Evolutionary conservation across 345 rosid genomes (phyloP), one percentile per base, ranked within the genome.

Genomic region (Euclidium syriacum): DNA sequence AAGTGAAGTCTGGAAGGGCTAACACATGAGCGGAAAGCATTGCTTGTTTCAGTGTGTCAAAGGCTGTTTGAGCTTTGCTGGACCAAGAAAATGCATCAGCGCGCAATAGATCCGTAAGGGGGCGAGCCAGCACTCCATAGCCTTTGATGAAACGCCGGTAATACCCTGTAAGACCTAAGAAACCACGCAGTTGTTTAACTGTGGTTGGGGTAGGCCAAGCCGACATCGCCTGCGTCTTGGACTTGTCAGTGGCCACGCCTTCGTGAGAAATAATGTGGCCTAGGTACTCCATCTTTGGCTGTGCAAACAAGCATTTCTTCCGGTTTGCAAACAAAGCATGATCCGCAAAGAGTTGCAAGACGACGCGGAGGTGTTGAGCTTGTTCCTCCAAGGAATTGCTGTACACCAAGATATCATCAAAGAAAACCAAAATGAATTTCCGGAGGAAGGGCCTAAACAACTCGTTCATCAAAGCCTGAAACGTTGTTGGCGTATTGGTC

Each of bases 31-130:
- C 14, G 0, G 4, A 0, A 1, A 2, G 0, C 48, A 42, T 42
- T 0, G 20, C 12, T 1, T 0, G 0, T 1, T 42, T 42, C 6
- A 18, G 0, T 6, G 0, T 1, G 0, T 42, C 25, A 4, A 42
- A 19, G 0, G 48, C 24, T 0, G 3, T 0, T 1, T 42, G 25
- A 3, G 25, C n/a, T 1, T 1, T 4, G 1, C 2, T 0, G 1
- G 14, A 19, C 48, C 48, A 42, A 0, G 0, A 0, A 17, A 42
- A 18, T 8, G 8, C 5, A 42, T 19, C n/a, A n/a, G n/a, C n/a
- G n/a, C n/a, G n/a, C n/a, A n/a, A n/a, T n/a, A n/a, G n/a, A n/a
- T n/a, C n/a, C n/a, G n/a, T n/a, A n/a, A n/a, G n/a, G n/a, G n/a
- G n/a, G n/a, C n/a, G n/a, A 39, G 44, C 44, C 1, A 39, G 3